These are phyloP conservation scores for Xylariaceae sp. DNA, from an alignment of 2,329 filamentous ascomycete species.

Conservation along the genomic window DNA sequence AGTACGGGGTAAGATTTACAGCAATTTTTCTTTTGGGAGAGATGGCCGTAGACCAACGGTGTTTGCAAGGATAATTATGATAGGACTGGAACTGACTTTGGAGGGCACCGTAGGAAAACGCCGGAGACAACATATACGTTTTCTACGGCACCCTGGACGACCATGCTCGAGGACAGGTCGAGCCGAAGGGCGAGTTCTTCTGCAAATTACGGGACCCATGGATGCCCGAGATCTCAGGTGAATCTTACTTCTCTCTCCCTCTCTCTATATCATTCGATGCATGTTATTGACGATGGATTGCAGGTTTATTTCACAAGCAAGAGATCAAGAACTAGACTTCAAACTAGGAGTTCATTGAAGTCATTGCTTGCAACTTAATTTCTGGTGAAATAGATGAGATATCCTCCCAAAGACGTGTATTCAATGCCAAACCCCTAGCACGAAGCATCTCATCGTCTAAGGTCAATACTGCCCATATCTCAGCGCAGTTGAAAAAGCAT, in stretches of 20 bases:
- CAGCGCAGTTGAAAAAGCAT: neutral
- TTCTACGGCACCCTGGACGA: conserved; percentile 42
- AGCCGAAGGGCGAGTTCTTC: conserved; percentile 43
- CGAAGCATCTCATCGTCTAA: no score
- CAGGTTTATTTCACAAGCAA: conserved; percentile 37
- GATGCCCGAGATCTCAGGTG: conserved; percentile 38
- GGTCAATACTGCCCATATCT: neutral
- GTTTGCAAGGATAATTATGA: neutral
- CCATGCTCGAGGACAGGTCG: conserved; percentile 37
- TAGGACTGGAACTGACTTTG: no score
- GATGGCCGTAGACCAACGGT: neutral
- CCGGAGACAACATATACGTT: conserved; percentile 39
- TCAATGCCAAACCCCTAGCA: no score
- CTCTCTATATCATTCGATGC: neutral
- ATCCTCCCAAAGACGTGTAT: no score
- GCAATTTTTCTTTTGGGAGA: neutral
- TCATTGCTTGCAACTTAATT: no score
- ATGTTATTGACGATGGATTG: neutral
- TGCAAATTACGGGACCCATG: conserved; percentile 39
- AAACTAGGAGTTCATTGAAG: no score
- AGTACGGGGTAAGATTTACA: conserved; percentile 53
- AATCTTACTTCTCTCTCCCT: neutral
- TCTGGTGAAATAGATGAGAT: no score
- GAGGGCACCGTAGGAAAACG: conserved; percentile 32
- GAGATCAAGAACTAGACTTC: conserved; percentile 37